Evolutionary conservation across 345 rosid genomes (phyloP).

Genomic region (Populus euphratica): DNA sequence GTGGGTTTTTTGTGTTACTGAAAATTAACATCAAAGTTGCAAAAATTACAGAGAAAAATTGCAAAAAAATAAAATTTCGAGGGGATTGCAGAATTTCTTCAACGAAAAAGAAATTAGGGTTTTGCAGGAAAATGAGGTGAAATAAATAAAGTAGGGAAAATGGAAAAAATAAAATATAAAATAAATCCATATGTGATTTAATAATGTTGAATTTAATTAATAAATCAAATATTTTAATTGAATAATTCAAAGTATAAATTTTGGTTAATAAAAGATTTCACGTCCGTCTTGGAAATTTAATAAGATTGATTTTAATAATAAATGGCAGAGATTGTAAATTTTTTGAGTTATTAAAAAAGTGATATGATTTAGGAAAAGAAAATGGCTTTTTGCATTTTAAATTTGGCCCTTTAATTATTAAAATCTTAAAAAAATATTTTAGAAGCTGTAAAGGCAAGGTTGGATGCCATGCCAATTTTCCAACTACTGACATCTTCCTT

Average conservation of each 20-base stretch:
- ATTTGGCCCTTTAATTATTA: constrained; percentile 24
- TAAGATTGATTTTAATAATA: constrained; percentile 25
- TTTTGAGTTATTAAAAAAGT: constrained; percentile 8
- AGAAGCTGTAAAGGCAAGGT: constrained; percentile 62
- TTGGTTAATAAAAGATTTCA: constrained; percentile 84
- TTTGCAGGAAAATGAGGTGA: constrained; percentile 48
- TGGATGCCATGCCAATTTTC: constrained; percentile 47
- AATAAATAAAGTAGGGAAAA: constrained; percentile 41
- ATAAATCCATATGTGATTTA: constrained; percentile 26
- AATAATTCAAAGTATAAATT: constrained; percentile 69
- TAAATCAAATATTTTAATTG: constrained; percentile 57
- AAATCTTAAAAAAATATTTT: constrained; percentile 15
- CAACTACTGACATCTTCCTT: constrained; percentile 61
- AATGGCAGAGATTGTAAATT: constrained; percentile 27
- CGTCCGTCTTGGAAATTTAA: constrained; percentile 88
- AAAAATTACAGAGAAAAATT: constrained; percentile 37
- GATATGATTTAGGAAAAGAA: constrained; percentile 24
- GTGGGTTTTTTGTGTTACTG: constrained; percentile 12
- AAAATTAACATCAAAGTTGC: constrained; percentile 24
- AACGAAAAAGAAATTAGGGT: constrained; percentile 66
- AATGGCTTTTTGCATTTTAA: constrained; percentile 27
- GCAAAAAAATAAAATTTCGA: constrained; percentile 10
- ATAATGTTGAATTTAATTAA: constrained; percentile 44
- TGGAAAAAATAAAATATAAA: constrained; percentile 20
- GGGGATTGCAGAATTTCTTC: constrained; percentile 39